These are phyloP conservation scores for Pseudotulostoma volvatum DNA, from an alignment of 495 filamentous ascomycete genomes.

Conservation along the genomic window DNA sequence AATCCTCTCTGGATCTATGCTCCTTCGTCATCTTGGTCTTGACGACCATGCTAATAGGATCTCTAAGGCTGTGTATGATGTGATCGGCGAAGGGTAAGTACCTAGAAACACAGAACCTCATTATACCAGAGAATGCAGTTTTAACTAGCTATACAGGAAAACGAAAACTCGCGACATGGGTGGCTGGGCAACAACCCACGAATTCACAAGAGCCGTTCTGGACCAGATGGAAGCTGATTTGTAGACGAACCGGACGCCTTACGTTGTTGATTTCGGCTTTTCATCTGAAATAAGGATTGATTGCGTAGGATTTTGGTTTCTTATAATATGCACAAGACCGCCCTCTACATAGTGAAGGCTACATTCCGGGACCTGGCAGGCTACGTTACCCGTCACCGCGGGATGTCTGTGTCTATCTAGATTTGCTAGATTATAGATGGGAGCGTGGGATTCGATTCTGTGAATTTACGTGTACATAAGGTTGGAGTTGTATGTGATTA, in stretches of 20 bases:
- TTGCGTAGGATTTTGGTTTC: too few species aligned
- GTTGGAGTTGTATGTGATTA: too few species aligned
- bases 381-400: too few species aligned
- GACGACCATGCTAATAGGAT: slow-evolving; percentile 97
- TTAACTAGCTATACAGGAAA: slow-evolving; percentile 34
- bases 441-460: too few species aligned
- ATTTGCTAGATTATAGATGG: too few species aligned
- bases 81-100: slow-evolving; percentile 83
- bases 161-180: slow-evolving; percentile 89
- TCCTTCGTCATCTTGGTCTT: slow-evolving; percentile 85
- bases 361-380: too few species aligned
- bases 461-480: too few species aligned
- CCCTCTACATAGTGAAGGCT: too few species aligned
- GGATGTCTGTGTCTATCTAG: too few species aligned
- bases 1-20: slow-evolving; percentile 87
- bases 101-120: not conserved
- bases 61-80: slow-evolving; percentile 91
- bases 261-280: slow-evolving; percentile 1
- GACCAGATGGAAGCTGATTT: slow-evolving; percentile 69
- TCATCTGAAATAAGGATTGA: too few species aligned
- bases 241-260: slow-evolving; percentile 14
- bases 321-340: too few species aligned
- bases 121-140: not conserved
- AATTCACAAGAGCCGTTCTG: slow-evolving; percentile 87
- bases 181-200: slow-evolving; percentile 70